phyloP scores from a whole-genome alignment of 139 green algal genomes.

The Picochlorum costavermella region DNA sequence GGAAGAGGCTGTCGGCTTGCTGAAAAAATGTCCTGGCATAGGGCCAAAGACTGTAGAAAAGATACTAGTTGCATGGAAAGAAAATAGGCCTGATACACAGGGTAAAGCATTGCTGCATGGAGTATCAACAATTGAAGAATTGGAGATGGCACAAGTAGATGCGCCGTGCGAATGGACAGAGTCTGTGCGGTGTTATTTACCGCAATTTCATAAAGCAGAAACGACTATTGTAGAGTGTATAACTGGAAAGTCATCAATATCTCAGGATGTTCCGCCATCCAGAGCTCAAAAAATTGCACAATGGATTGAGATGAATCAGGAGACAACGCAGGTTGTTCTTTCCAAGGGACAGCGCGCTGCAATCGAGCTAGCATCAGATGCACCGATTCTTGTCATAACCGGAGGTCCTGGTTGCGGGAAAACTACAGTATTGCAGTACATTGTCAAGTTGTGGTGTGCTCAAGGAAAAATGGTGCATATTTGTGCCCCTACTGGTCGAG shows the following conservation, averaged over 20 bases:
- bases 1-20: background rate
- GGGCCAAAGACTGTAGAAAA: conserved; percentile 31
- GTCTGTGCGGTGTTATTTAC: conserved; percentile 20
- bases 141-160: background rate
- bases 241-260: conserved; percentile 1
- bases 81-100: background rate
- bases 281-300: conserved; percentile 1
- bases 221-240: conserved; percentile 5
- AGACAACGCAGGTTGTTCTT: conserved; percentile 20
- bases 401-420: conserved; percentile 67
- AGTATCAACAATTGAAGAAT: background rate
- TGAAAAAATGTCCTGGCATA: conserved; percentile 21
- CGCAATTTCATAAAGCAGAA: conserved; percentile 20
- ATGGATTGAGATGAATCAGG: conserved; percentile 23
- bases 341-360: conserved; percentile 39
- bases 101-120: background rate
- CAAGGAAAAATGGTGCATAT: conserved; percentile 40
- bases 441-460: conserved; percentile 43
- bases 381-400: conserved; percentile 54
- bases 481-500: conserved; percentile 57
- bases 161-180: conserved; percentile 10
- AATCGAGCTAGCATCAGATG: conserved; percentile 28
- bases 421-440: conserved; percentile 41
- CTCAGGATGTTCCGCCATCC: background rate
- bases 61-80: conserved; percentile 26